Conservation (phyloP, 2,329 filamentous ascomycete genomes). For the Cryoendolithus antarcticus region DNA sequence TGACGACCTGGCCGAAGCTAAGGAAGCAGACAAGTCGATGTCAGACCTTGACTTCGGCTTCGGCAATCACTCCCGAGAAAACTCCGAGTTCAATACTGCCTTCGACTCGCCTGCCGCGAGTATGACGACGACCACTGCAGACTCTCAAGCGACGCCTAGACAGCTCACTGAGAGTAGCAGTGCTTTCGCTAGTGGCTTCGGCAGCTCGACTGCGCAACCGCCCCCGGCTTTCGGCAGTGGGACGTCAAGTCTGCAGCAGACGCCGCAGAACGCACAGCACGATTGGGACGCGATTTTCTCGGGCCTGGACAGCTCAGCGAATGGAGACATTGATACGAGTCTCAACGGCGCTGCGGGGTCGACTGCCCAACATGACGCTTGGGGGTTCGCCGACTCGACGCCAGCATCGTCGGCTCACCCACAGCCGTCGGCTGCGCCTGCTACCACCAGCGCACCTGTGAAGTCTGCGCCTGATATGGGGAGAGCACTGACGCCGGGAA, state of each 20-base stretch:
- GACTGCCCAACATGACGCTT: conserved; percentile 13
- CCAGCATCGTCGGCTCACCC: conserved; percentile 7
- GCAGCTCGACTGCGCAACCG: conserved; percentile 2
- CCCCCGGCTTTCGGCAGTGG: conserved; percentile 7
- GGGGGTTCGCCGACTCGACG: conserved; percentile 6
- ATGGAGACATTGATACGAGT: conserved; percentile 14
- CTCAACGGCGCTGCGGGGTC: conserved; percentile 4
- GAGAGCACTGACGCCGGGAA: conserved; percentile 58
- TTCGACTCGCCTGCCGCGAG: conserved; percentile 55
- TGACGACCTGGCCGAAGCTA: conserved; percentile 70
- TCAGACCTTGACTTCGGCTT: conserved; percentile 66
- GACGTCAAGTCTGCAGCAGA: conserved; percentile 21
- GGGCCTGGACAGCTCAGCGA: conserved; percentile 48
- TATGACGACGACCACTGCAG: conserved; percentile 35
- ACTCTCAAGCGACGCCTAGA: conserved; percentile 25
- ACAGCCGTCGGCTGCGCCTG: conserved; percentile 4
- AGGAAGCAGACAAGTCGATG: conserved; percentile 59
- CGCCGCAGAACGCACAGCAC: conserved; percentile 38
- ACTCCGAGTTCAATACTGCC: conserved; percentile 66
- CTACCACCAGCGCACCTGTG: conserved; percentile 2
- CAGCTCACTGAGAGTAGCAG: conserved; percentile 12
- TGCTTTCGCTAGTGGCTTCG: conserved; percentile 13
- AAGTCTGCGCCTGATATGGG: conserved; percentile 38
- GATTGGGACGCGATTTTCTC: conserved; percentile 97
- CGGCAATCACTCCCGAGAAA: conserved; percentile 40